phyloP scores from a whole-genome alignment of 192 early-diverging fungal genomes.

The Gonapodya prolifera region DNA sequence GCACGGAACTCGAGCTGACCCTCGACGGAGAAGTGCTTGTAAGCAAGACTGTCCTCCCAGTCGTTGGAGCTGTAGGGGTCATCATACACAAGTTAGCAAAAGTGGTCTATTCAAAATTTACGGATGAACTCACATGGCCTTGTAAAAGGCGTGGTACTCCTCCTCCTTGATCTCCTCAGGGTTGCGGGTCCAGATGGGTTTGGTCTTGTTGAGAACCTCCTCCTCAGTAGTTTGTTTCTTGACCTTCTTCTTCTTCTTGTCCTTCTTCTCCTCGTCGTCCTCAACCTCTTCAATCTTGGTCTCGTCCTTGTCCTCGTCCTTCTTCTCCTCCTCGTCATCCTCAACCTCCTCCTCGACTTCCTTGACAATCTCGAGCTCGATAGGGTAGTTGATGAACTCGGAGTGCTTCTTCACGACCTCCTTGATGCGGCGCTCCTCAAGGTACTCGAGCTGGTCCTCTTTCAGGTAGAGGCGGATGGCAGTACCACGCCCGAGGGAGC shows the following conservation, averaged over 20 bases:
- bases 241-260: slow-evolving; percentile 42
- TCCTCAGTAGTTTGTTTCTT: slow-evolving; percentile 82
- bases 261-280: slow-evolving; percentile 27
- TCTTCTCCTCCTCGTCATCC: slow-evolving; percentile 71
- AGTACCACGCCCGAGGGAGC: slow-evolving; percentile 89
- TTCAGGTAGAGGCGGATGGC: slow-evolving; percentile 94
- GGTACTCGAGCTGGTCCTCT: slow-evolving; percentile 96
- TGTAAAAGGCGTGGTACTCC: slow-evolving; percentile 98
- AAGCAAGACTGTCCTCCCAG: slow-evolving; percentile 95
- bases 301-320: slow-evolving; percentile 47
- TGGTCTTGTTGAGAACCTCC: slow-evolving; percentile 80
- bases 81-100: background rate
- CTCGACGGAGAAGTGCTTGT: slow-evolving; percentile 99
- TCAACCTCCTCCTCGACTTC: slow-evolving; percentile 97
- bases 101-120: background rate
- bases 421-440: slow-evolving; percentile 98
- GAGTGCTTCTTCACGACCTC: slow-evolving; percentile 99
- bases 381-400: slow-evolving; percentile 98
- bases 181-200: slow-evolving; percentile 99
- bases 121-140: slow-evolving; percentile 45
- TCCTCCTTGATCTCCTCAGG: slow-evolving; percentile 92
- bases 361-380: slow-evolving; percentile 91
- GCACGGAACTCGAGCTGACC: slow-evolving; percentile 99
- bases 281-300: slow-evolving; percentile 59
- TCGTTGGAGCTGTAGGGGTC: slow-evolving; percentile 57